These are phyloP conservation scores for Lactifluus echinatus DNA, from an alignment of 768 basidiomycete species.

Conservation along the genomic window DNA sequence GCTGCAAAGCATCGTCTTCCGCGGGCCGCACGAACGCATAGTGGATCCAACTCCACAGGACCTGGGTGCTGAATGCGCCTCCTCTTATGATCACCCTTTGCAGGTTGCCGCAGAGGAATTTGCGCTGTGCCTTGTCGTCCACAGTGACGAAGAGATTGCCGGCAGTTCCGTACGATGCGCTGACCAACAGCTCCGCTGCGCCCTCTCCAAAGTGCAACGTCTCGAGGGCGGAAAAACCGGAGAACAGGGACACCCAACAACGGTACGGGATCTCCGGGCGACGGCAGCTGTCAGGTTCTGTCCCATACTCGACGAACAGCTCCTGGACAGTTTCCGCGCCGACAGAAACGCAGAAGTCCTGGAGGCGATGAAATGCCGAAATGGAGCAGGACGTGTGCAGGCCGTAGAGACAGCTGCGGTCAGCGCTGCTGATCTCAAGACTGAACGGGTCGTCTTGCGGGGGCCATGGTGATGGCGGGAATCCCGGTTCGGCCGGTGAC, in stretches of 20 bases:
- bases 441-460: constrained; percentile 4
- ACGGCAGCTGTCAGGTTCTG: not conserved
- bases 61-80: not conserved
- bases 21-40: not conserved
- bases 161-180: not conserved
- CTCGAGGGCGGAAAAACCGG: not conserved
- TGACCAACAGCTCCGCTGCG: not conserved
- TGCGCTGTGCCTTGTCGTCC: not conserved
- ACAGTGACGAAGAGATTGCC: not conserved
- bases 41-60: constrained; percentile 7
- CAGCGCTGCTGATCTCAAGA: not conserved
- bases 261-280: not conserved
- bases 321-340: not conserved
- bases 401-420: constrained; percentile 1
- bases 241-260: not conserved
- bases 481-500: not conserved
- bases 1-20: not conserved
- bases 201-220: constrained; percentile 3
- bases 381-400: constrained; percentile 1
- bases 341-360: not conserved
- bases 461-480: not conserved
- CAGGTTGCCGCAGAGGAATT: not conserved
- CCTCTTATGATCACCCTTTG: not conserved
- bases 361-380: not conserved
- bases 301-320: constrained; percentile 4